These are phyloP conservation scores for Cynanchum wilfordii DNA, from an alignment of 257 asterid genomes.

Conservation along the genomic window DNA sequence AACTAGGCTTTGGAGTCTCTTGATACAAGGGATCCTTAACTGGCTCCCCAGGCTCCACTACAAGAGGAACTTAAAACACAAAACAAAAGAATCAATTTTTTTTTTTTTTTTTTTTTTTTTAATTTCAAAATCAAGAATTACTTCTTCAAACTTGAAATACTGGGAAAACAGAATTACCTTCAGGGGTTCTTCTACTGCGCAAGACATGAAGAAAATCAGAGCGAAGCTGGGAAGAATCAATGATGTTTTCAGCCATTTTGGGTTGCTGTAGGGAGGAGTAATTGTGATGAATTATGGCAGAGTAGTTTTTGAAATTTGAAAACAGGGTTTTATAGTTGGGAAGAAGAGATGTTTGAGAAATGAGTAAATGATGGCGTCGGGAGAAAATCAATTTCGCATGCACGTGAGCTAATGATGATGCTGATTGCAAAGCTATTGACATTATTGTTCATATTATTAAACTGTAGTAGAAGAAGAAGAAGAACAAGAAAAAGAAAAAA, in stretches of 20 bases:
- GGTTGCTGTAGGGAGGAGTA: background rate
- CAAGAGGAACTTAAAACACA: conserved; percentile 49
- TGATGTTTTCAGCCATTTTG: conserved; percentile 13
- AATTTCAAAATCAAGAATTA: background rate
- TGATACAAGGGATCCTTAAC: conserved; percentile 69
- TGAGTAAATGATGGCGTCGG: background rate
- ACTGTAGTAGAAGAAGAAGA: too few species aligned
- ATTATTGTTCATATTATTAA: too few species aligned
- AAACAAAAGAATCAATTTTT: background rate
- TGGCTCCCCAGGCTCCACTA: conserved; percentile 58
- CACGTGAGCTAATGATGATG: conserved; percentile 1
- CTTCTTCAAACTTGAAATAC: too few species aligned
- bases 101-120: too few species aligned
- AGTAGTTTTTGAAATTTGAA: background rate
- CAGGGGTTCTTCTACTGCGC: conserved; percentile 54
- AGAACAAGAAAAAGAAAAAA: too few species aligned
- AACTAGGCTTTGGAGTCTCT: conserved; percentile 61
- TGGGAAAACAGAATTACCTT: conserved; percentile 30
- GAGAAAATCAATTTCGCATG: background rate
- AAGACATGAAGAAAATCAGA: conserved; percentile 57
- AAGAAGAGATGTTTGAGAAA: background rate
- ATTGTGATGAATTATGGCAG: background rate
- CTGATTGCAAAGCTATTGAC: too few species aligned
- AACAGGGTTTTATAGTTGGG: background rate
- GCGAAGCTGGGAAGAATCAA: conserved; percentile 41